A percentile compares a stretch with the other conserved stretches of the same genome.
phyloP scores from a whole-genome alignment of 192 early-diverging fungal species.

The Lobosporangium transversale region DNA sequence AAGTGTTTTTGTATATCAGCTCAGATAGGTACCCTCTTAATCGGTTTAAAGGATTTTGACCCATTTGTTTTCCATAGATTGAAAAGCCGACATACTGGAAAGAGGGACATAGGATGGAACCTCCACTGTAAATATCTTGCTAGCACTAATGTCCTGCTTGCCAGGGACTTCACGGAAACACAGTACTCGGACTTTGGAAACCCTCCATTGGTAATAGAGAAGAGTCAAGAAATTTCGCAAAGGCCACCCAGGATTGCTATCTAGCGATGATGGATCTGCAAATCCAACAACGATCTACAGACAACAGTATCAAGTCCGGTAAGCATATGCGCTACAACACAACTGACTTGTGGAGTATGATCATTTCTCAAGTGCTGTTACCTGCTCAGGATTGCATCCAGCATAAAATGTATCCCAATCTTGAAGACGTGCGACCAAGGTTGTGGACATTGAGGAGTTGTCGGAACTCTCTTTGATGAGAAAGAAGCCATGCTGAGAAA shows the following conservation, averaged over 20 bases:
- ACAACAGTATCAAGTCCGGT: too few species aligned
- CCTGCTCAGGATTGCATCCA: slow-evolving; percentile 44
- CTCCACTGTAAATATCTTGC: slow-evolving; percentile 60
- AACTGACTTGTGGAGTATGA: too few species aligned
- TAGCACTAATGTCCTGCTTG: slow-evolving; percentile 55
- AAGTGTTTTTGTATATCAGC: too few species aligned
- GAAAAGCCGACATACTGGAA: slow-evolving; percentile 32
- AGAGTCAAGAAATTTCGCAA: slow-evolving; percentile 86
- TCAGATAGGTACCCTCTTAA: too few species aligned
- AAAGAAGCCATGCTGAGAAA: slow-evolving; percentile 53
- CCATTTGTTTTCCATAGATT: too few species aligned
- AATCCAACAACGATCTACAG: slow-evolving; percentile 76
- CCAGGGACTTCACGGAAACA: slow-evolving; percentile 70
- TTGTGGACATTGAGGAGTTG: not conserved
- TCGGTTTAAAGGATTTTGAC: too few species aligned
- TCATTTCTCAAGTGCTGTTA: too few species aligned
- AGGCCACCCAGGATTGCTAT: slow-evolving; percentile 89
- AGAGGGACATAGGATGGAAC: slow-evolving; percentile 50
- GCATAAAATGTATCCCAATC: slow-evolving; percentile 68
- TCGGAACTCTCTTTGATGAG: slow-evolving; percentile 22
- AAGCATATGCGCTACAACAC: too few species aligned
- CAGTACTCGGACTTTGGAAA: slow-evolving; percentile 63
- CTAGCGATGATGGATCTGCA: slow-evolving; percentile 85
- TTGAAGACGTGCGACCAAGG: slow-evolving; percentile 53
- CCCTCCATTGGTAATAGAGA: slow-evolving; percentile 63